Evolutionary conservation across 1,139 yeast species (phyloP), one percentile per base, ranked within the genome.

Genomic region (Kurtzmaniella natalensis): DNA sequence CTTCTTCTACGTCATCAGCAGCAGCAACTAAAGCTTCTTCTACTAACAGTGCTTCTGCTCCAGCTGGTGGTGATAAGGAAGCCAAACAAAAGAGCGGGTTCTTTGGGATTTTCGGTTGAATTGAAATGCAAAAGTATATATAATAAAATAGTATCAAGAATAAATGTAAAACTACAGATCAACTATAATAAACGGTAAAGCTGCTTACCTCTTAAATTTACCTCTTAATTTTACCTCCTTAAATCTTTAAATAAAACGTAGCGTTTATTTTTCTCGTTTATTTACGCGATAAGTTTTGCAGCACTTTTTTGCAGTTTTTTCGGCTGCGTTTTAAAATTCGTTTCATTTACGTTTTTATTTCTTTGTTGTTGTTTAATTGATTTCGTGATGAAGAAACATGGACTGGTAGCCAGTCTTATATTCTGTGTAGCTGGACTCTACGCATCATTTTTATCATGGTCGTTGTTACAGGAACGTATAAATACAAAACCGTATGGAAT

Each of bases 391-490:
- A 41, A 42, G 32, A 42, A 48, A 33, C 42, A 45, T 18, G 53
- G 57, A 15, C 55, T 48, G 55, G 34, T 45, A 7, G n/a, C 50
- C 13, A 59, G 69, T 18, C 62, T 82, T 25, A 43, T 70, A 1
- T 43, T 73, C 7, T 83, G 89, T 48, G 78, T 83, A 0, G 45
- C 60, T 1, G 95, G 96, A 0, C 83, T 92, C 30, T 92, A 89
- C 51, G 78, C 76, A 1, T 81, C 95, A 25, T 92, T 92, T 50
- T 61, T 92, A 24, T 72, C 92, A 2, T 92, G 98, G 98, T 89
- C 95, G 0, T 71, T 86, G 24, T 71, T 89, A 11, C 97, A 92
- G 51, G 98, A 92, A 55, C 78, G 94, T 34, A 78, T 92, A 44
- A 76, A 88, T 19, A 79, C 94, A 3, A 81, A 81, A 32, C 78